Conservation (phyloP, 768 basidiomycete species). For the Collybia nuda region DNA sequence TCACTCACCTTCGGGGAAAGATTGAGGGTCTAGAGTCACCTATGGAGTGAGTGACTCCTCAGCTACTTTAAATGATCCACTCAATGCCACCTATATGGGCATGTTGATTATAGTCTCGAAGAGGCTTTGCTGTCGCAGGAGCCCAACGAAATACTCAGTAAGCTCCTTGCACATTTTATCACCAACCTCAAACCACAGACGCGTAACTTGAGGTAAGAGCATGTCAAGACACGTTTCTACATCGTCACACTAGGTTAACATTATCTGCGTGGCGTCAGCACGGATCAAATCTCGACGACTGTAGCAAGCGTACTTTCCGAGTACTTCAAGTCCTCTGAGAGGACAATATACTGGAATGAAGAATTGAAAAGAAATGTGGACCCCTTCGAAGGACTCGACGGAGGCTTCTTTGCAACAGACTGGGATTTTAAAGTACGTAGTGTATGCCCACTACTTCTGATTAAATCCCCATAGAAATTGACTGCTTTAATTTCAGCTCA, state of each 20-base stretch:
- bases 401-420: conserved; percentile 77
- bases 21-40: conserved; percentile 78
- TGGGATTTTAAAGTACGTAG: conserved; percentile 80
- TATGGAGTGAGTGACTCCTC: conserved; percentile 69
- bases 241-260: conserved; percentile 29
- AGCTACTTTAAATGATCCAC: conserved; percentile 7
- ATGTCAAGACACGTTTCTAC: conserved; percentile 27
- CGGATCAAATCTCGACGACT: conserved; percentile 81
- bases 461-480: conserved; percentile 12
- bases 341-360: conserved; percentile 82
- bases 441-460: conserved; percentile 5
- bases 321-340: conserved; percentile 69
- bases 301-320: conserved; percentile 68
- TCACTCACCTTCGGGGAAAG: conserved; percentile 72
- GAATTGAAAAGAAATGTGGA: conserved; percentile 64
- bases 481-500: conserved; percentile 51
- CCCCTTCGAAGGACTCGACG: conserved; percentile 64
- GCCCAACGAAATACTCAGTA: conserved; percentile 70
- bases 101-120: conserved; percentile 59
- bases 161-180: conserved; percentile 74
- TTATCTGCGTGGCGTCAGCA: conserved; percentile 45
- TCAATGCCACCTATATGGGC: conserved; percentile 15
- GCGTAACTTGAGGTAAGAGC: conserved; percentile 84
- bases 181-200: conserved; percentile 82
- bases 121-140: conserved; percentile 72